Conservation (phyloP, 176 grass and related monocot genomes). For the Miscanthus lutarioriparius region DNA sequence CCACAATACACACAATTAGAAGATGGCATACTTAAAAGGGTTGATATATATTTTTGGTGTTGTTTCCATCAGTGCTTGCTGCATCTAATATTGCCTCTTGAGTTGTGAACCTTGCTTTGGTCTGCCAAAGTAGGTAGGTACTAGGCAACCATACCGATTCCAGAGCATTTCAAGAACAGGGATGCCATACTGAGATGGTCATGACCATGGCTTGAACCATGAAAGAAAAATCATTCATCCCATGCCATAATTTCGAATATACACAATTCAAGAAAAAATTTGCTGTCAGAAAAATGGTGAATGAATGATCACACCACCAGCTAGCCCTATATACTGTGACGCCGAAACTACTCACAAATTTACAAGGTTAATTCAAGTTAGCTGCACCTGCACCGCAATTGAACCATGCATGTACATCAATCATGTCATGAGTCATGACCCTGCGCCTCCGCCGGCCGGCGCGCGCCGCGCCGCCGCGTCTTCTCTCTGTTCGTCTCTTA, state of each 20-base stretch:
- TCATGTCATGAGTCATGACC: constrained; percentile 6
- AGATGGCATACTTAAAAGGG: background rate
- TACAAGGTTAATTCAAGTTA: constrained; percentile 37
- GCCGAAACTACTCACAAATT: constrained; percentile 27
- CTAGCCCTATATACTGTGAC: background rate
- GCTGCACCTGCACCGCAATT: constrained; percentile 30
- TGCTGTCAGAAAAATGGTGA: background rate
- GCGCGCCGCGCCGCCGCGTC: constrained; percentile 20
- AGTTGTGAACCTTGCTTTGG: background rate
- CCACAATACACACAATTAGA: background rate
- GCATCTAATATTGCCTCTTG: background rate
- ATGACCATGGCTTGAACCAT: background rate
- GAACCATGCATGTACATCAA: background rate
- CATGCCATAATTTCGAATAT: constrained; percentile 12
- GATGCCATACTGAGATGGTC: background rate
- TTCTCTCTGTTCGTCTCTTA: constrained; percentile 37
- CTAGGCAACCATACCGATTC: background rate
- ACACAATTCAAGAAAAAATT: background rate
- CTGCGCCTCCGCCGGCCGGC: background rate
- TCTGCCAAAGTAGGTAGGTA: background rate
- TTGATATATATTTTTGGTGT: background rate
- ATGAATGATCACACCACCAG: background rate
- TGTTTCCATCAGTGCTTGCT: background rate
- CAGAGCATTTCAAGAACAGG: background rate
- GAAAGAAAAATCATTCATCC: background rate